A percentile compares a stretch with the other conserved stretches of the same genome.
Conservation (phyloP, 106 monocot species). For the Phalaenopsis aphrodite region DNA sequence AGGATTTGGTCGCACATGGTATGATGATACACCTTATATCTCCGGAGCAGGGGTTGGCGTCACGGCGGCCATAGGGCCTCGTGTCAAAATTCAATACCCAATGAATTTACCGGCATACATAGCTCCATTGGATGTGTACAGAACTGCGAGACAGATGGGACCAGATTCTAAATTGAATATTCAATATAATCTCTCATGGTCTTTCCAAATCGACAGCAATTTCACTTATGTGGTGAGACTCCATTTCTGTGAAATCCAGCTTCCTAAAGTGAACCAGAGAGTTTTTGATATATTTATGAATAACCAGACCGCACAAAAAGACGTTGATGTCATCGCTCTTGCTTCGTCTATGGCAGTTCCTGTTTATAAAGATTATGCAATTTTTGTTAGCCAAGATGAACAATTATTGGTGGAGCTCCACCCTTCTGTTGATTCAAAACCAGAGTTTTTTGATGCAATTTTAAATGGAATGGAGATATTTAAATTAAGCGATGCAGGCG, state of each 20-base stretch:
- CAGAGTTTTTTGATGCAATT: conserved; percentile 16
- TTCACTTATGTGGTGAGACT: conserved; percentile 84
- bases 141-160: conserved; percentile 67
- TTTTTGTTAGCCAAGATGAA: conserved; percentile 35
- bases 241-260: conserved; percentile 75
- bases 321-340: conserved; percentile 69
- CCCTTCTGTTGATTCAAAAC: conserved; percentile 23
- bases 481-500: conserved; percentile 9
- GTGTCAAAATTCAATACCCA: conserved; percentile 29
- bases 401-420: conserved; percentile 64
- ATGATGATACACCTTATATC: conserved; percentile 18
- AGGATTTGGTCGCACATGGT: conserved; percentile 17
- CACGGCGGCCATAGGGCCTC: neutral
- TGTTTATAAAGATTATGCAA: conserved; percentile 65
- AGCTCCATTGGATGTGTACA: conserved; percentile 59
- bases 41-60: conserved; percentile 8
- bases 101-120: conserved; percentile 14
- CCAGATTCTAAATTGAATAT: conserved; percentile 55
- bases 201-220: conserved; percentile 59
- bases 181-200: conserved; percentile 85
- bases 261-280: conserved; percentile 58
- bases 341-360: conserved; percentile 34
- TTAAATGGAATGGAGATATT: conserved; percentile 20
- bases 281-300: conserved; percentile 75
- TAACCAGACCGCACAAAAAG: conserved; percentile 67